Evolutionary conservation across 2,329 filamentous ascomycete genomes (phyloP), one percentile per base, ranked within the genome.

Genomic region (Colletotrichum lini): DNA sequence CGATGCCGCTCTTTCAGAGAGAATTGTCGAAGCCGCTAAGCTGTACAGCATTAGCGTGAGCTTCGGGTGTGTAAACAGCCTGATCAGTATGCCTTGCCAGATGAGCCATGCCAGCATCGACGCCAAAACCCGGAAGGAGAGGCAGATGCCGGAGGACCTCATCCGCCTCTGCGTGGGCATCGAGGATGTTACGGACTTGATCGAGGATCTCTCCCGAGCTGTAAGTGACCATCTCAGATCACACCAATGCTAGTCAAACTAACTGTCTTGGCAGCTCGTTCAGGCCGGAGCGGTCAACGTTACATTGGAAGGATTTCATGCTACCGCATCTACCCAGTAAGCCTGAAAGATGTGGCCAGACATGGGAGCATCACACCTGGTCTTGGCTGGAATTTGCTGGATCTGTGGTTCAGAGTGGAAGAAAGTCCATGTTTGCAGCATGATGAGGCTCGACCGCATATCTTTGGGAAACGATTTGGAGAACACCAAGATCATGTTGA

Each of bases 21-120:
- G 95, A 49, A 98, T 99, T 77, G 96, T 99, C 6, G 96, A 98
- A 84, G 94, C 93, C 40, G 94, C 96, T 2, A 91, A 93, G 74
- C 86, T 99, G 42, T 99, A 94, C 91, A 95, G 93, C 44, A 99
- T 99, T 76, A 97, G 94, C 75, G 96, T 99, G 71, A 98, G 94
- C 79, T 99, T 99, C 80, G 96, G 96, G 58, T 98, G 96, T 80
- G 96, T 99, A 75, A 99, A 99, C 85, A 97, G 94, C 80, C 85
- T 99, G 81, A 99, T 99, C 82, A 98, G 95, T 84, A 98, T 99
- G 96, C 96, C 96, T 10, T 99, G 96, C 84, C 95, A 96, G 78
- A 99, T 99, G 97, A 98, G 96, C 83, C 96, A 99, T 83, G 96
- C 96, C 49, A 98, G 94, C 80, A 99, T 99, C 78, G 96, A 98